Evolutionary conservation across 495 filamentous ascomycete genomes (phyloP), one percentile per base, ranked within the genome.

Genomic region (Letharia lupina): DNA sequence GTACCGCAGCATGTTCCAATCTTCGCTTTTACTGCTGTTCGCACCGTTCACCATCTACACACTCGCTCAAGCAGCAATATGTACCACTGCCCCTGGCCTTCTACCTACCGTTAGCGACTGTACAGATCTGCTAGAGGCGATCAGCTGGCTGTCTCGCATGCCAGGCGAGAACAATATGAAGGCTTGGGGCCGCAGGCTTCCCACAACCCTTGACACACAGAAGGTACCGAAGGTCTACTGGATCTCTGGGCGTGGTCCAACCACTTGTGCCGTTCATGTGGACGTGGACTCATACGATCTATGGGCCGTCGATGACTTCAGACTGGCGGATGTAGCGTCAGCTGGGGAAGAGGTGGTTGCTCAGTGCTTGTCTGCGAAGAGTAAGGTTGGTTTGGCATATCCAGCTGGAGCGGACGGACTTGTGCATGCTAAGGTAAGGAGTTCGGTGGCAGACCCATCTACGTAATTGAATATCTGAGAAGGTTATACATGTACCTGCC

Each of bases 141-240:
- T 65, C 39, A n/a, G 6, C 20, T 18, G 28, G 8, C 31, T 60
- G 8, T 23, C 41, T 60, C 20, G n/a, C 39, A 3, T 60, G 6
- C 63, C 63, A 1, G 56, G 42, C 20, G 39, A 60, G 31, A 50
- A 60, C 41, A 35, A 8, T 0, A 56, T 58, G 20, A 65, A 65
- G 16, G 41, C 57, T 44, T 65, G 42, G 16, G 63, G 63, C 41
- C 41, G 63, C 18, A 33, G 37, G 18, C 6, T 65, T 23, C 3
- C 54, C 1, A 50, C 31, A 0, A 58, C 20, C 2, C 20, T 28
- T 3, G 23, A 60, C 52, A 28, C 31, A 12, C 28, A 60, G 12
- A 44, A 65, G 3, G 35, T 65, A 47, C 63, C 63, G 23, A 65
- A 60, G 18, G 7, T 48, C 16, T 60, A 31, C 33, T 42, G 33